Base-by-base conservation (phyloP, 2,329 filamentous ascomycete genomes). In the Pestalotiopsis sp. region DNA sequence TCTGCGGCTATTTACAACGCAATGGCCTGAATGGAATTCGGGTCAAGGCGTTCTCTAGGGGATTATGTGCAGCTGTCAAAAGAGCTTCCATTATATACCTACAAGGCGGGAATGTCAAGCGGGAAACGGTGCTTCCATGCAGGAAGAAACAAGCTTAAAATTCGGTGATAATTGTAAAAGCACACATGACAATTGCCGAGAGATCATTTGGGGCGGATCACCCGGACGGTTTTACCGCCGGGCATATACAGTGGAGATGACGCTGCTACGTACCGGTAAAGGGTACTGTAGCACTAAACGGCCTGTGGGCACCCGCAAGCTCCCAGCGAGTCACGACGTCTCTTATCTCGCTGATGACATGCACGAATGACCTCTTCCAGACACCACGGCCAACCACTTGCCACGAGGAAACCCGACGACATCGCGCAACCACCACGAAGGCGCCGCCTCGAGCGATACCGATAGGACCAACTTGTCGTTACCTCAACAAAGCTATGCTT, bases 271-370 rank as follows among this genome's bases (percentile, higher is more conserved):
- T 27, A 27, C 27, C 4, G 27, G 27, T 27, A 27, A 27, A 27
- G 11, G 55, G 20, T 31, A 58, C 20, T 13, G 20, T 36, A 36
- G 17, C 45, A 52, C 45, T 52, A 52, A n/a, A 27, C 27, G 27
- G 11, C 57, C 17, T 14, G 57, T 36, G 27, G 57, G 13, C 57
- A 23, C 57, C 23, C 20, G 23, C 27, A 59, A 23, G 27, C 9
- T 62, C 59, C 59, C 39, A 41, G 61, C 61, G 61, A 64, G 49
- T 65, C 49, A 65, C 63, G 39, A 17, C 63, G 49, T 13, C 63
- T 25, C 63, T 55, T 65, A 65, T 65, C 49, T 55, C 20, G 23
- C 63, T 65, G 23, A 58, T 65, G 63, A 65, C 63, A 65, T 65
- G 38, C 31, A 58, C 63, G 63, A 65, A 65, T 65, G 63, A 65